These are phyloP conservation scores for Pulicaria dysenterica DNA, from an alignment of 129 eudicot species.

Conservation along the genomic window DNA sequence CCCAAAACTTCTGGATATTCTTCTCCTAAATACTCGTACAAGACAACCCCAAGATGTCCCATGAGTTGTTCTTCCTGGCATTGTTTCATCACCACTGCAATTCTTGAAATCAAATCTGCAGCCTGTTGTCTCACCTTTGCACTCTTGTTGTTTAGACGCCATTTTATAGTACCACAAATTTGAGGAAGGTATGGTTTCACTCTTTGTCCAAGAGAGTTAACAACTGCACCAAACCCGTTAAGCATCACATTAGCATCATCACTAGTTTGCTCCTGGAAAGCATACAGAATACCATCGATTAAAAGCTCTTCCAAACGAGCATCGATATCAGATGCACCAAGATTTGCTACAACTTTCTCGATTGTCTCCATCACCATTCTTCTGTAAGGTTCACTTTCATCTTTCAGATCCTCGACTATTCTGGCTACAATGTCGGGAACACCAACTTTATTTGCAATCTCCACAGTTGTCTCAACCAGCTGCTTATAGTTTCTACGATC, in stretches of 20 bases:
- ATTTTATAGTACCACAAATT: conserved; percentile 92
- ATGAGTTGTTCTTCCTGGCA: conserved; percentile 93
- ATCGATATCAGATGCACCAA: conserved; percentile 96
- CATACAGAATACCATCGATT: conserved; percentile 89
- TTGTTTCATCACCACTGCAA: conserved; percentile 95
- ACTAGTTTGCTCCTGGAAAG: conserved; percentile 92
- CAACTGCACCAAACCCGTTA: conserved; percentile 95
- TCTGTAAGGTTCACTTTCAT: conserved; percentile 94
- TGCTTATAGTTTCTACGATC: conserved; percentile 90
- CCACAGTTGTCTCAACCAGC: conserved; percentile 95
- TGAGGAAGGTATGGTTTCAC: conserved; percentile 96
- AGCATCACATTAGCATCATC: conserved; percentile 98
- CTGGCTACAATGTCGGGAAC: conserved; percentile 94
- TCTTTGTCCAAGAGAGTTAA: conserved; percentile 88
- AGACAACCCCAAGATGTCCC: conserved; percentile 98
- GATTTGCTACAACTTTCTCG: conserved; percentile 87
- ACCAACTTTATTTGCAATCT: conserved; percentile 95
- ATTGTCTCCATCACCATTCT: conserved; percentile 99
- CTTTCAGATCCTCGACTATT: conserved; percentile 90
- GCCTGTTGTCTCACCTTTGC: conserved; percentile 97
- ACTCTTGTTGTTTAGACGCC: conserved; percentile 94
- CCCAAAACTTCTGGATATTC: conserved; percentile 99
- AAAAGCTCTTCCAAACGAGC: conserved; percentile 90
- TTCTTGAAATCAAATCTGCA: conserved; percentile 83
- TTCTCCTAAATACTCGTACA: conserved; percentile 93